Base-by-base conservation (phyloP, 257 asterid genomes). In the Penstemon davidsonii region DNA sequence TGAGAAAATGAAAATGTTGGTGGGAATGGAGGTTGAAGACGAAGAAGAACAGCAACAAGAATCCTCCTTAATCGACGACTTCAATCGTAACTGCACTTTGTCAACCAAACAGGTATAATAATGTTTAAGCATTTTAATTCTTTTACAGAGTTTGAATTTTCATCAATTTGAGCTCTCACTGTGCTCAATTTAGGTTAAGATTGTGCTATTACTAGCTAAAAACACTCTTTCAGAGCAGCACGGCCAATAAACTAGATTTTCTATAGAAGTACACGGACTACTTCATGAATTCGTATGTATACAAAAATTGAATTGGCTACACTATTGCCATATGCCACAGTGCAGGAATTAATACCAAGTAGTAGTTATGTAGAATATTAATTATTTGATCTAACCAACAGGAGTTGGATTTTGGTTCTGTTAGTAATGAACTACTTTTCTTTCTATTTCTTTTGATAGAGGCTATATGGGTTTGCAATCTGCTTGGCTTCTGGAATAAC, bases 1-100 rank as follows among this genome's bases (percentile, higher is more conserved):
- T 15, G 99, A 88, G 86, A 94, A 84, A 92, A 84, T 94, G 99
- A 94, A 88, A 82, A 91, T 94, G 93, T 84, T 94, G 74, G 97
- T 91, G 46, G 99, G 97, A 43, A 88, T 94, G 95, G 99, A 94
- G 62, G 91, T 82, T 55, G 95, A 85, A 41, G 96, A 87, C 15
- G 98, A 85, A 63, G 96, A 86, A 68, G 85, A 76, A 51, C 87
- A 69, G 67, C 60, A 67, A 25, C 77, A 76, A 54, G 88, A 84
- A 45, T 73, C 96, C 46, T 86, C 96, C 52, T 86, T 87, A 75
- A 56, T 90, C 47, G 96, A 91, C 25, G 97, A 91, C 80, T 84
- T 94, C 73, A 87, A 87, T 76, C 95, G 96, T 57, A 88, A 84
- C 75, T 94, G 99, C 77, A 84, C 96, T 75, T 78, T 94, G 70